Evolutionary conservation across 176 grass and related monocot genomes (phyloP), one percentile per base, ranked within the genome.

Genomic region (Hyparrhenia diplandra): DNA sequence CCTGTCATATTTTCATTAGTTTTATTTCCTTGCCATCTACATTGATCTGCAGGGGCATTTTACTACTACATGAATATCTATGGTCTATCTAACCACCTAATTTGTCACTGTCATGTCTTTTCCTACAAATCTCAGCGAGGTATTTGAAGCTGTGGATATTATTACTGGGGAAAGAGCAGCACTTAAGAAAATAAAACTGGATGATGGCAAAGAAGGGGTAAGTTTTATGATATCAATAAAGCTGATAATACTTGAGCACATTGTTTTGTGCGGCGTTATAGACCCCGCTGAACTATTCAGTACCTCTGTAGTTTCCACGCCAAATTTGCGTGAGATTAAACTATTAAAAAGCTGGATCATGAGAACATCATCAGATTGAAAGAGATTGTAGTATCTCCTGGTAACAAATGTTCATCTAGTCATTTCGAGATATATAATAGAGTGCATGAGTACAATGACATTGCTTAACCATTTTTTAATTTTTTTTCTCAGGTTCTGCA

Each of bases 121-220:
- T n/a, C 28, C 60, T 81, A 68, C 42, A 69, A 81, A 76, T 71
- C 17, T 58, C 75, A 94, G 92, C 17, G 88, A 94, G 41, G 92
- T 91, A 8, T 94, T 91, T 67, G 89, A 91, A 80, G 92, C 92
- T 67, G 71, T 90, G 69, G 92, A 94, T 84, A 88, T 85, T 61
- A 70, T 76, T 82, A 94, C 88, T 25, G 88, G 92, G 51, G 92
- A 94, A 88, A 94, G 89, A 88, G 92, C 87, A 76, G 92, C 86
- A 36, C 80, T 94, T 47, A 94, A 94, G 80, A 94, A 94, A 88
- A 91, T 94, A 62, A 94, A 90, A 86, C 73, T 94, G 67, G 88
- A 94, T 61, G 89, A 94, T 59, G 88, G 89, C 39, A 94, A 90
- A 90, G 92, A 94, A 94, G 88, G 92, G 85, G 92, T 94, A 81